Evolutionary conservation across 768 basidiomycete species (phyloP), one percentile per base, ranked within the genome.

Genomic region (Daedaleopsis sinensis): DNA sequence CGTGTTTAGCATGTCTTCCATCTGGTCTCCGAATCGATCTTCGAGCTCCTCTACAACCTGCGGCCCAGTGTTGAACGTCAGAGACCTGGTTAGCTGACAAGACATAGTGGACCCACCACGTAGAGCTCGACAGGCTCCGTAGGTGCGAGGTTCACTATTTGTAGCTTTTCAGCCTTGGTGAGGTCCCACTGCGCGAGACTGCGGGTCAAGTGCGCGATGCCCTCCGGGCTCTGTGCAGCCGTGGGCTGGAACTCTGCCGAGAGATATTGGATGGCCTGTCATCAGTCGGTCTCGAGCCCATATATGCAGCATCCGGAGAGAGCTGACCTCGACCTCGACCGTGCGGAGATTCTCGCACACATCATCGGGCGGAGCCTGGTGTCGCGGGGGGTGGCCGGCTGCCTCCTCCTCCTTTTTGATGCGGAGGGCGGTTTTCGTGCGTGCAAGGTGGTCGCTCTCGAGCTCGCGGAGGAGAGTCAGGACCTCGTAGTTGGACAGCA

Each of bases 21-120:
- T 87, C 36, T 81, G 77, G 43, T 87, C 82, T 0, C 88, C 87
- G 5, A 94, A 82, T 47, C 95, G 84, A 65, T 91, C 89, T 73
- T 95, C 93, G 2, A 94, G 76, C 72, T 98, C 95, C 75, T 98
- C 96, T 10, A 98, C 85, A 57, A 96, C 90, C 95, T 97, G 55
- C n/a, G 24, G 21, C 39, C 39, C 27, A 47, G 15, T 24, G 7
- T 32, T 16, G 19, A 43, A 10, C 21, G 49, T 52, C n/a, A n/a
- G 38, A 48, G 5, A 42, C 11, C 11, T 52, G 24, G 24, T 36
- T 43, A 49, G 57, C 23, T 9, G 36, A 37, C 55, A 42, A 18
- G 13, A 37, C 32, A 39, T 19, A 13, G 36, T 42, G 39, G 11
- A 82, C 93, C 49, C 65, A 96, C 94, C 58, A 93, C 90, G 69